Base-by-base conservation (phyloP, 169 alveolate species). In the Plasmodium gaboni region DNA sequence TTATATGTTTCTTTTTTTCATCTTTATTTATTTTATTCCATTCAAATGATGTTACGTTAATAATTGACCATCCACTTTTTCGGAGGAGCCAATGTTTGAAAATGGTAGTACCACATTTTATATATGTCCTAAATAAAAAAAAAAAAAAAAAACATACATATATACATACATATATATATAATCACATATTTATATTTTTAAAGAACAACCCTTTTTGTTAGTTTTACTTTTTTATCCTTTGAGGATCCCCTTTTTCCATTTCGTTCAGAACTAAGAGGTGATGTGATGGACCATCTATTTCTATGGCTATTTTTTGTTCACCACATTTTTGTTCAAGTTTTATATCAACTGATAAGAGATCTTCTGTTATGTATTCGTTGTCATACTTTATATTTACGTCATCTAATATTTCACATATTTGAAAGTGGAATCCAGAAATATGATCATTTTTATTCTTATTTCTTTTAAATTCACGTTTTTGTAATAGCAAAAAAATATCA, bases 211-310 rank as follows among this genome's bases (percentile, higher is more conserved):
- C 12, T 48, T 32, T 38, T 38, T 38, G 50, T 55, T 51, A 5
- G 1, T 0, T 69, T 86, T 48, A 86, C 92, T 71, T 86, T 38
- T 86, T 69, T 28, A 22, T 64, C 12, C 42, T 60, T 42, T 8
- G 32, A 9, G 73, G 28, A 28, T 22, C 42, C 19, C 24, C 60
- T 26, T 12, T 17, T 22, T 46, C 24, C 2, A 65, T 61, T 4
- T 86, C 85, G 42, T 61, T 67, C 72, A 86, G n/a, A 48, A 46
- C 61, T 12, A 86, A 51, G 53, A 86, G 51, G 60, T 86, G 92
- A 46, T 86, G 92, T n/a, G 92, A 86, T 7, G 92, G 92, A 42
- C 92, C 92, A 38, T 86, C 92, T 13, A 86, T 59, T 65, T 86
- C 92, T 24, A 86, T 73, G 24, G 92, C 92, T 15, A 86, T 42